Evolutionary conservation across 495 filamentous ascomycete species (phyloP), one percentile per base, ranked within the genome.

Genomic region (Aspergillus heteromorphus): DNA sequence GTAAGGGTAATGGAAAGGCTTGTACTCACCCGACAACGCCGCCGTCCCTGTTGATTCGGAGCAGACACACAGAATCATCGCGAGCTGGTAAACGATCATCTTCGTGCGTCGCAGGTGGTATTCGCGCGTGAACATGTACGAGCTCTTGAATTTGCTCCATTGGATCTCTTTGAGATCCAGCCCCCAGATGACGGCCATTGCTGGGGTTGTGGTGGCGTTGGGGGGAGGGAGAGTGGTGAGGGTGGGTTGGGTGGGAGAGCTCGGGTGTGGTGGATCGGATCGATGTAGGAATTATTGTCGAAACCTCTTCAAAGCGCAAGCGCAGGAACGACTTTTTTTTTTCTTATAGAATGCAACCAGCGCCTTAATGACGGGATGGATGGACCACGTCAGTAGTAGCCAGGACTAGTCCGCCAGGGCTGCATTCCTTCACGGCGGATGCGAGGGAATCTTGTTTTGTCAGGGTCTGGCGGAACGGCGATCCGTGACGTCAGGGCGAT

Each of bases 21-120:
- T n/a, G n/a, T n/a, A n/a, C 55, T 25, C 61, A 80, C 76, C 70
- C 47, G 75, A 75, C 34, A 81, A 60, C 13, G 71, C 76, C 4
- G 71, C 75, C 4, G 78, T 79, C 13, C 77, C 77, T 5, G 77
- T 61, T 1, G 72, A 73, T 58, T 79, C 78, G 4, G 75, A 78
- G 41, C 74, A 70, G 6, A 81, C 78, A 59, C 74, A 78, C 48
- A 74, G 69, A 48, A 81, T 77, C 73, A 79, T 74, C 49, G 78
- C 77, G 36, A 72, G 57, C 56, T 79, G 78, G 47, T 81, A 81
- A 48, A 81, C 72, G 54, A 78, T 73, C 67, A 81, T 78, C 59
- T 78, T 79, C 9, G 75, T 75, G 19, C 73, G 67, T 13, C 78
- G 73, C 0, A 77, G 65, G 53, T 79, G 76, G 58, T 76, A 79